Percentiles rank a stretch among this genome's conserved stretches.
phyloP scores from a whole-genome alignment of 495 filamentous ascomycete species.

The Penicillium salamii region DNA sequence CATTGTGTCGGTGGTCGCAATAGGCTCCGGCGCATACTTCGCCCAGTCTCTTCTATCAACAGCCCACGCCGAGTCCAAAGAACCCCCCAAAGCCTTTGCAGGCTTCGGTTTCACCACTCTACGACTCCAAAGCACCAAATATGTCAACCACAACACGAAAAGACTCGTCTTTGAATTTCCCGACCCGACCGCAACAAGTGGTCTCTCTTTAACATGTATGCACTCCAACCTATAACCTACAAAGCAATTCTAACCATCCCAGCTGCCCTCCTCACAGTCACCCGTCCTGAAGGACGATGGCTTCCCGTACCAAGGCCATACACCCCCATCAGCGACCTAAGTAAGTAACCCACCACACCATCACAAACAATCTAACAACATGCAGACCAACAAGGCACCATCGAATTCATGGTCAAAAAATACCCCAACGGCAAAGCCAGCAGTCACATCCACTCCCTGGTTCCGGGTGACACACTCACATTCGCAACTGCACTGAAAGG shows the following conservation, averaged over 20 bases:
- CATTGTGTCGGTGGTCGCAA: not conserved
- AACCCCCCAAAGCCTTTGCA: constrained; percentile 18
- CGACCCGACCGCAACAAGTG: constrained; percentile 43
- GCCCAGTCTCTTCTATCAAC: constrained; percentile 12
- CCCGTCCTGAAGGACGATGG: constrained; percentile 50
- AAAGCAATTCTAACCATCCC: not conserved
- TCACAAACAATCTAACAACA: constrained; percentile 1
- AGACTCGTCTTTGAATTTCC: constrained; percentile 61
- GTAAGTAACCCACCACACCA: constrained; percentile 28
- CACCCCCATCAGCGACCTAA: constrained; percentile 53
- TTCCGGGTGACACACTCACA: constrained; percentile 56
- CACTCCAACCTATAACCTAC: not conserved
- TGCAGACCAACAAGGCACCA: constrained; percentile 49
- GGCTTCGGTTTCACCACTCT: constrained; percentile 24
- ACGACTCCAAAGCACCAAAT: constrained; percentile 45
- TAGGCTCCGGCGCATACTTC: constrained; percentile 21
- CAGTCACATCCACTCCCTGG: constrained; percentile 57
- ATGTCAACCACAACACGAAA: constrained; percentile 65
- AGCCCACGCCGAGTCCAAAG: constrained; percentile 23
- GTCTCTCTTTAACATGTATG: constrained; percentile 53
- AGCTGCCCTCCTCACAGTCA: constrained; percentile 55
- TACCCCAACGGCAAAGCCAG: constrained; percentile 64
- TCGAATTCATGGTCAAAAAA: constrained; percentile 61
- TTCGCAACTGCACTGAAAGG: constrained; percentile 50
- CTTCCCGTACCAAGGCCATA: constrained; percentile 57